Conservation (phyloP, 805 yeast species). For the Komagataella pastoris region DNA sequence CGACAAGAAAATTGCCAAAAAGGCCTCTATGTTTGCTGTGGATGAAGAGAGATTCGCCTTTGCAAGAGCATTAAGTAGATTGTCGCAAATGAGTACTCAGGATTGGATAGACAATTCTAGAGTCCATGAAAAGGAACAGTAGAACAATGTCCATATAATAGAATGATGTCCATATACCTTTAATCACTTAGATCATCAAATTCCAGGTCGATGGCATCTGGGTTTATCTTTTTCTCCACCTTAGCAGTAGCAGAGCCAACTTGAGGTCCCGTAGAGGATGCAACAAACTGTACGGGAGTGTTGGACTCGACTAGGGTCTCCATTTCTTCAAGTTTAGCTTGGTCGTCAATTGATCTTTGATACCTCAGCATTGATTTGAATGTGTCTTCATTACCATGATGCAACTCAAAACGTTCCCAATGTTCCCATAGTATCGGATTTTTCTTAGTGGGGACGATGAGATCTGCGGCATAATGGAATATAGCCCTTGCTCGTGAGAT, state of each 20-base stretch:
- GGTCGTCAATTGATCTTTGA: slow-evolving; percentile 29
- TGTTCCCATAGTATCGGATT: slow-evolving; percentile 34
- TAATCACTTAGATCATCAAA: slow-evolving; percentile 13
- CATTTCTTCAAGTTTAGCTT: slow-evolving; percentile 7
- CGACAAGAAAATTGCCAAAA: slow-evolving; percentile 54
- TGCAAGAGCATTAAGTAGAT: slow-evolving; percentile 84
- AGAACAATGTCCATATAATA: not conserved
- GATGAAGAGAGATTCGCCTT: slow-evolving; percentile 96
- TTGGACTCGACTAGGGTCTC: slow-evolving; percentile 6
- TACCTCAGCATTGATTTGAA: slow-evolving; percentile 62
- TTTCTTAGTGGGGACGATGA: slow-evolving; percentile 18
- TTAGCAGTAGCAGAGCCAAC: slow-evolving; percentile 13
- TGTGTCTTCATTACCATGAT: slow-evolving; percentile 55
- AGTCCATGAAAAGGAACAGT: not conserved
- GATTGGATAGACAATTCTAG: slow-evolving; percentile 62
- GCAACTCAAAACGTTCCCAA: slow-evolving; percentile 69
- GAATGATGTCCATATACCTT: not conserved
- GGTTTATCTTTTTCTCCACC: slow-evolving; percentile 19
- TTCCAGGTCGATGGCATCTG: slow-evolving; percentile 52
- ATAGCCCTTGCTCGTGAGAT: slow-evolving; percentile 49
- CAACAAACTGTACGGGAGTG: slow-evolving; percentile 35
- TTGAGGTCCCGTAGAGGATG: slow-evolving; percentile 22
- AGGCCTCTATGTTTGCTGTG: slow-evolving; percentile 68
- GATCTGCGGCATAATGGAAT: slow-evolving; percentile 35
- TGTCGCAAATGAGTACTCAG: slow-evolving; percentile 86